These are phyloP conservation scores for Melastoma malabathricum DNA, from an alignment of 345 rosid species.

Conservation along the genomic window DNA sequence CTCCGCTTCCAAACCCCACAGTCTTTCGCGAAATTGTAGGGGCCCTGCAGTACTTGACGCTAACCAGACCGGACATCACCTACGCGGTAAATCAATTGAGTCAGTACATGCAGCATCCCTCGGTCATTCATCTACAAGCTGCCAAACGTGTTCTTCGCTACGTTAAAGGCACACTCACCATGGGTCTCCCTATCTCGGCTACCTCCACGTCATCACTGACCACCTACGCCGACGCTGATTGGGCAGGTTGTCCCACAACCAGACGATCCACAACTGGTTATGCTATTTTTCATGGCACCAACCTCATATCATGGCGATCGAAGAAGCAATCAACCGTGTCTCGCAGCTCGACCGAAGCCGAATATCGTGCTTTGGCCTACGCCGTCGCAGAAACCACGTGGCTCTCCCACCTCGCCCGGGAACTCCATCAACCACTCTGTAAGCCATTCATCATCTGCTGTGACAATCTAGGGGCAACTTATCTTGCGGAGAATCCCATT, in stretches of 20 bases:
- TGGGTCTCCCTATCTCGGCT: not conserved
- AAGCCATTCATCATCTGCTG: too few species aligned
- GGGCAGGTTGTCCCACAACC: not conserved
- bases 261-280: not conserved
- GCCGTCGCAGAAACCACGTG: too few species aligned
- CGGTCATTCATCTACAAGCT: not conserved
- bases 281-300: too few species aligned
- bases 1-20: not conserved
- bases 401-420: too few species aligned
- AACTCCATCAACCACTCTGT: too few species aligned
- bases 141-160: not conserved
- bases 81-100: not conserved
- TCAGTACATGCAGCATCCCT: not conserved
- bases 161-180: not conserved
- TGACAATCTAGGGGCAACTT: too few species aligned
- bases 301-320: too few species aligned
- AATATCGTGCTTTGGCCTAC: too few species aligned
- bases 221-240: not conserved
- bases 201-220: not conserved
- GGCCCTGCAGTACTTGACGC: not conserved
- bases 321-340: too few species aligned
- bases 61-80: not conserved
- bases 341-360: too few species aligned
- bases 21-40: not conserved
- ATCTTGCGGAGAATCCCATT: too few species aligned